Evolutionary conservation across 1,284 basidiomycete genomes (phyloP), one percentile per base, ranked within the genome.

Genomic region (Schizopora paradoxa): DNA sequence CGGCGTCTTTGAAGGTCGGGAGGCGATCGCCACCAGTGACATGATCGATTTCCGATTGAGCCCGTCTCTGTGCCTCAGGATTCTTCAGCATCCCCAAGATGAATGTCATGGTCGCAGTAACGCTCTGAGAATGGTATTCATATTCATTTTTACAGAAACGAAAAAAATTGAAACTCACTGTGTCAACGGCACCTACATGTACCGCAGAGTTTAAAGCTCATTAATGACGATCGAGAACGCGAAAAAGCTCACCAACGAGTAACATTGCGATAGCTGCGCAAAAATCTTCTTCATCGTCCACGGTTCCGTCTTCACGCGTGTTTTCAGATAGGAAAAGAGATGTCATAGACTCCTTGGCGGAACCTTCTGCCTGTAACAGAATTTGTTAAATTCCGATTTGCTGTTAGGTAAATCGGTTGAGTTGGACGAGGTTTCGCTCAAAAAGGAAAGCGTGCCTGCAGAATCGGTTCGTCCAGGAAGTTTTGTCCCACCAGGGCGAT

Each of bases 171-270:
- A 14, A 10, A 31, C 28, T 8, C 8, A 72, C 70, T 7, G 71
- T 73, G 53, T 71, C 69, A 1, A 63, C 58, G 1, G 67, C 69
- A 11, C 70, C 70, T 4, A 66, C 67, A 40, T 71, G 69, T 5
- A 72, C n/a, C n/a, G n/a, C n/a, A n/a, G n/a, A n/a, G n/a, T n/a
- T n/a, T n/a, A n/a, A n/a, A n/a, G n/a, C n/a, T n/a, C n/a, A n/a
- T n/a, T n/a, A n/a, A n/a, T n/a, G n/a, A n/a, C n/a, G n/a, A n/a
- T n/a, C n/a, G n/a, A n/a, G n/a, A n/a, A n/a, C n/a, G n/a, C n/a
- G n/a, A n/a, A n/a, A n/a, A n/a, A n/a, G n/a, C n/a, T n/a, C n/a
- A n/a, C n/a, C n/a, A n/a, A n/a, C n/a, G n/a, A n/a, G n/a, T n/a
- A n/a, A n/a, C n/a, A n/a, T n/a, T n/a, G n/a, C n/a, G n/a, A n/a